Conservation (phyloP, 306 rosid genomes). For the Quillaja saponaria region DNA sequence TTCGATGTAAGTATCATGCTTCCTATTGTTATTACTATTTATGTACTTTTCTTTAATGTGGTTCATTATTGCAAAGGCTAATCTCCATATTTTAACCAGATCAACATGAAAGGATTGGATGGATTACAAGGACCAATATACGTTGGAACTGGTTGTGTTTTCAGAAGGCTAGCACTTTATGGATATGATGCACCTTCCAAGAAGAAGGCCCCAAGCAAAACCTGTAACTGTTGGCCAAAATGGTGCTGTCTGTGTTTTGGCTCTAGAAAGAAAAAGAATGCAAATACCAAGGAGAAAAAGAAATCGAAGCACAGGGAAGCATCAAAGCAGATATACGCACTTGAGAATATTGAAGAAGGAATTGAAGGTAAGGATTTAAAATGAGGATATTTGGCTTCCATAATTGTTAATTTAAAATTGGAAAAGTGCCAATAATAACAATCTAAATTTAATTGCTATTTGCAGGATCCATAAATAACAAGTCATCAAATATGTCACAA, state of each 20-base stretch:
- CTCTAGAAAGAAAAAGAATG: conserved; percentile 64
- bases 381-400: background rate
- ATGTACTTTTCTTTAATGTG: conserved; percentile 6
- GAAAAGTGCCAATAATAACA: conserved; percentile 7
- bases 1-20: conserved; percentile 69
- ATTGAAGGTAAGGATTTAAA: conserved; percentile 54
- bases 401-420: background rate
- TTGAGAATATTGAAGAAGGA: conserved; percentile 86
- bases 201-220: conserved; percentile 85
- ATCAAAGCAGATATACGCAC: conserved; percentile 95
- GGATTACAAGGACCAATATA: conserved; percentile 97
- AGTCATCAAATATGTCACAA: conserved; percentile 50
- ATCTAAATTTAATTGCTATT: conserved; percentile 25
- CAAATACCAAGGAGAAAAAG: conserved; percentile 66
- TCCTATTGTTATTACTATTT: conserved; percentile 12
- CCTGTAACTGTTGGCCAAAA: conserved; percentile 95
- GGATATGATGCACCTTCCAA: conserved; percentile 85
- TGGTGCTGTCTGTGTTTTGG: conserved; percentile 76
- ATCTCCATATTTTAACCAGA: conserved; percentile 51
- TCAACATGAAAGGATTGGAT: conserved; percentile 96
- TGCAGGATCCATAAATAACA: conserved; percentile 55
- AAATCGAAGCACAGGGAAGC: conserved; percentile 84
- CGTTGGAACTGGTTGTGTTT: conserved; percentile 97
- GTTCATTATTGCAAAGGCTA: conserved; percentile 23
- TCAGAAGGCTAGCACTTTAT: conserved; percentile 85